Evolutionary conservation across 2,329 filamentous ascomycete genomes (phyloP).

Genomic region (Elsinoe ampelina): DNA sequence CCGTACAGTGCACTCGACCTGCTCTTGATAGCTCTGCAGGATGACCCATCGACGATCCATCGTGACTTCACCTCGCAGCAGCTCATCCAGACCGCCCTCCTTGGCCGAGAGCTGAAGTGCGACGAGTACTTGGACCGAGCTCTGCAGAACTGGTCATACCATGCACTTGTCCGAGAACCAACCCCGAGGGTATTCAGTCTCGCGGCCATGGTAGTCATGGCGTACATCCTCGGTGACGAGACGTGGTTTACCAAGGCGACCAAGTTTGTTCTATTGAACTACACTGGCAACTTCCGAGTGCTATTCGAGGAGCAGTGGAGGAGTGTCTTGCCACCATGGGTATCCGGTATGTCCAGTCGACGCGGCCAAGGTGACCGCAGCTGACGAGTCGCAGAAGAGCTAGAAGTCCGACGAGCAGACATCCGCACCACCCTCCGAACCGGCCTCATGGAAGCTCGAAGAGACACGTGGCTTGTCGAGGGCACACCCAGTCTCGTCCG

Average conservation of each 20-base stretch:
- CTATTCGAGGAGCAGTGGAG: background rate
- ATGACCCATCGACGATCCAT: background rate
- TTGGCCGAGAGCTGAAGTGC: background rate
- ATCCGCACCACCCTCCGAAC: background rate
- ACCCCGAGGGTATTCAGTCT: background rate
- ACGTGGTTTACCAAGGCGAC: background rate
- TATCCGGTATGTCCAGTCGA: background rate
- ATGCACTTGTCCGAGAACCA: background rate
- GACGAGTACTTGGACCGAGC: background rate
- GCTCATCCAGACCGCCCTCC: background rate
- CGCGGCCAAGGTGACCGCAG: background rate
- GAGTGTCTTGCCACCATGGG: background rate
- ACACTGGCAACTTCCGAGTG: background rate
- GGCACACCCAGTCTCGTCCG: background rate
- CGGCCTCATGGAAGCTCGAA: background rate
- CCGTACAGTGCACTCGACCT: background rate
- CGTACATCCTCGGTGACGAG: background rate
- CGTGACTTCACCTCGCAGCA: background rate
- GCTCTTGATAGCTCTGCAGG: background rate
- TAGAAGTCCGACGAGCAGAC: background rate
- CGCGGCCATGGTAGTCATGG: background rate
- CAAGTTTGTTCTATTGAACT: background rate
- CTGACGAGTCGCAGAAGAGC: background rate
- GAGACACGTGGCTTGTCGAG: background rate
- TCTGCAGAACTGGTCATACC: slow-evolving; percentile 1